Conservation (phyloP, 352 stramenopile genomes). For the Globisporangium spinosum region DNA sequence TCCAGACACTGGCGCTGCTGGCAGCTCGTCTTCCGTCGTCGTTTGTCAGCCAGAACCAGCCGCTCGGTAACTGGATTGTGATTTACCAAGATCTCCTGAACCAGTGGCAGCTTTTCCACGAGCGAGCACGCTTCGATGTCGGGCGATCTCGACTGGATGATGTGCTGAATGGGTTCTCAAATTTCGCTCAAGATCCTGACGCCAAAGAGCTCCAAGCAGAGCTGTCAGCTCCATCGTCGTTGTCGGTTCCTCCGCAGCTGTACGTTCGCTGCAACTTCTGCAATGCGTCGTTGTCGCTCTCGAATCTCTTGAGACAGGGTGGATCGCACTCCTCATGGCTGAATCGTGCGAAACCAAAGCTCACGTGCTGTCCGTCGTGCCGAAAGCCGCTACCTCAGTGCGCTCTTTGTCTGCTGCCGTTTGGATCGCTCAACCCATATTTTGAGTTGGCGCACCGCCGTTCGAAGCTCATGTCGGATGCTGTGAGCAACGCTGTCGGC, state of each 20-base stretch:
- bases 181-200: constrained; percentile 47
- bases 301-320: constrained; percentile 81
- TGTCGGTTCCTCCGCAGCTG: constrained; percentile 79
- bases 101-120: constrained; percentile 92
- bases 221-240: constrained; percentile 39
- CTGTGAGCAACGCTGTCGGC: constrained; percentile 34
- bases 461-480: constrained; percentile 56
- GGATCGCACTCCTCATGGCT: constrained; percentile 89
- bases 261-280: constrained; percentile 95
- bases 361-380: constrained; percentile 89
- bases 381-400: constrained; percentile 92
- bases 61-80: constrained; percentile 87
- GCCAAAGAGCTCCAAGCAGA: constrained; percentile 44
- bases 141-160: constrained; percentile 87
- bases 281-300: constrained; percentile 87
- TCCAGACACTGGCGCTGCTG: constrained; percentile 90
- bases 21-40: constrained; percentile 58
- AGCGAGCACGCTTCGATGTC: constrained; percentile 91
- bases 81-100: constrained; percentile 92
- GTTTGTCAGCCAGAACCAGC: constrained; percentile 50
- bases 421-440: constrained; percentile 94
- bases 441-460: constrained; percentile 90
- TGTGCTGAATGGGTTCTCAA: constrained; percentile 72
- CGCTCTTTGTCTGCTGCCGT: constrained; percentile 90
- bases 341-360: constrained; percentile 86